Evolutionary conservation across 306 rosid genomes (phyloP), one percentile per base, ranked within the genome.

Genomic region (Vigna angularis): DNA sequence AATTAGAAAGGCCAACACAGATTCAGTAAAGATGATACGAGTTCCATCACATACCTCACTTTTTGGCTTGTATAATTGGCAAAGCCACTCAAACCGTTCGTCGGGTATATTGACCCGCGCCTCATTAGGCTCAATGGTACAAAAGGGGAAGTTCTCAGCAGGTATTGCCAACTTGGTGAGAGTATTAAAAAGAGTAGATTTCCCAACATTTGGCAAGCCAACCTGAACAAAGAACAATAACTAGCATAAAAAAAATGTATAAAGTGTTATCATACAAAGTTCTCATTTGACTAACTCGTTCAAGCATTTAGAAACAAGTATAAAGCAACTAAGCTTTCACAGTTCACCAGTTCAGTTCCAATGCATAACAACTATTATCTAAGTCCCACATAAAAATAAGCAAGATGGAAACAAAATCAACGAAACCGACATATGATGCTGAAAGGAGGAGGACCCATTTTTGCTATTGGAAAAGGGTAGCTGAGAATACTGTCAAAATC

Each of bases 141-240:
- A 96, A 83, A 96, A 96, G 16, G 99, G 99, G 85, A 96, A 96
- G 84, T 96, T 96, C 86, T 96, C 99, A 3, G 99, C 99, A 73
- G 99, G 98, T 58, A 93, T 93, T 34, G 94, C 72, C 89, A 96
- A 44, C 87, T 93, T 91, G 7, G 99, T 96, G 59, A 93, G 97
- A 4, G 99, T 96, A 80, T 96, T 93, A 55, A 96, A 96, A 68
- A 96, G 97, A 0, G 99, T 96, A 77, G 99, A 96, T 62, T 96
- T 96, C 61, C 99, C 99, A 84, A 96, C 99, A 90, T 96, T 96
- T 47, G 99, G 99, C 86, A 96, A 90, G 65, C 99, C 99, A 72
- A 96, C 99, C 99, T 96, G 83, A 71, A 80, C 64, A 66, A 61
- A 44, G 66, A 81, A 70, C 38, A 22, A 78, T 75, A 57, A 66